Base-by-base conservation (phyloP, 2,329 filamentous ascomycete species). In the Pseudopithomyces maydicus region DNA sequence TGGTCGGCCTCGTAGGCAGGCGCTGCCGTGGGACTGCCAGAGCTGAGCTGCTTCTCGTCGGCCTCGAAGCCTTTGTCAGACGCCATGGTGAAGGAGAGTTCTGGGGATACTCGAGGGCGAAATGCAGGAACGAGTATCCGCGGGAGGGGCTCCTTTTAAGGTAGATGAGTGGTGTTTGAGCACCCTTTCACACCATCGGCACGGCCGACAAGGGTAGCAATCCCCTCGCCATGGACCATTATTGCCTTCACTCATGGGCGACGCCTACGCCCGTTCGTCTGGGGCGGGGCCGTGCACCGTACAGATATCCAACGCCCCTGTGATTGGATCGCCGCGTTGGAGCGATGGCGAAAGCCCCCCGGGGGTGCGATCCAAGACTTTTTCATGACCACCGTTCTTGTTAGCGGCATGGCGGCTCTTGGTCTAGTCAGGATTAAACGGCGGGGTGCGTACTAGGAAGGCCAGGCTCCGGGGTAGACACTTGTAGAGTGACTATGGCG, bases 1-100 rank as follows among this genome's bases (percentile, higher is more conserved):
- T 63, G 38, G 10, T 58, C 65, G 14, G 55, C 54, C 35, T 44
- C 51, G 51, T 50, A 54, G 41, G 29, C 42, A 44, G 61, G 59
- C 14, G 43, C 52, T 23, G 57, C 61, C 3, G 64, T 58, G 41
- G 63, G 26, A 17, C 49, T 50, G 50, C 45, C 46, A 29, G 26
- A 29, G 50, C 55, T 51, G 26, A 62, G 33, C 56, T 43, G 58
- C 70, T 74, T 74, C 62, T 73, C 71, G 55, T 72, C 66, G 32
- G 57, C 52, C 14, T 62, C 59, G 29, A 59, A 59, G 44, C 56
- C 59, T 57, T 71, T 72, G 39, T 60, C 54, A 38, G 49, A 42
- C 42, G 54, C 45, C 53, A 54, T 57, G 47, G 42, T 54, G 45
- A 23, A 22, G 33, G 51, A 33, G 41, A 52, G 54, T 49, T 38